These are phyloP conservation scores for Starmerella apicola DNA, from an alignment of 805 yeast species.

Conservation along the genomic window DNA sequence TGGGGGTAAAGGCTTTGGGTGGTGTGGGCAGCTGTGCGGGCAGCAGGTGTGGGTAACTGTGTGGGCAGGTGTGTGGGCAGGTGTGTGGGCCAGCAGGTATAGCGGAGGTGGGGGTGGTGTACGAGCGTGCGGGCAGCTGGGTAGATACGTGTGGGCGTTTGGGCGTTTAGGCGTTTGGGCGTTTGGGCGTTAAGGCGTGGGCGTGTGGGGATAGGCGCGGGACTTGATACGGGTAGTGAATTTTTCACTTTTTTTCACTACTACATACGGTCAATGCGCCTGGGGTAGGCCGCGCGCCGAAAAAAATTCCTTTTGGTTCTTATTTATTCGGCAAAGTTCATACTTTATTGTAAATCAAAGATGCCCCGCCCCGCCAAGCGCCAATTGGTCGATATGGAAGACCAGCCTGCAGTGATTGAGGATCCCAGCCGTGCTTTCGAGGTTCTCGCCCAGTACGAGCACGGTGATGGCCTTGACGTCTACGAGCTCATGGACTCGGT, in stretches of 20 bases:
- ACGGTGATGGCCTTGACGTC: slow-evolving; percentile 77
- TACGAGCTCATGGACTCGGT: slow-evolving; percentile 79
- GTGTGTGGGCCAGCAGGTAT: too few relatives aligned
- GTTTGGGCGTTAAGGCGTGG: neutral
- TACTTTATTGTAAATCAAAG: neutral
- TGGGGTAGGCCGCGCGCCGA: neutral
- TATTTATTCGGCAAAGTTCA: neutral
- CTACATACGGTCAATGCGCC: too few relatives aligned
- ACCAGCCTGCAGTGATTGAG: neutral
- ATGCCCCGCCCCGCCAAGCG: neutral
- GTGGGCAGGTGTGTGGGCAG: too few relatives aligned
- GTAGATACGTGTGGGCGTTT: too few relatives aligned
- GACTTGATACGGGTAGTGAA: too few relatives aligned
- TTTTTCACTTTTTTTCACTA: too few relatives aligned
- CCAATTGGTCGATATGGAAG: neutral
- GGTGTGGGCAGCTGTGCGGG: neutral
- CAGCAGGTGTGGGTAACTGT: slow-evolving; percentile 1
- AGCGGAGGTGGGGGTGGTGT: too few relatives aligned
- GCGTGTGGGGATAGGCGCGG: too few relatives aligned
- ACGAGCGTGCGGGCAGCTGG: neutral
- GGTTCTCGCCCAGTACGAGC: slow-evolving; percentile 48
- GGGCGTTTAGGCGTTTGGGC: slow-evolving; percentile 4
- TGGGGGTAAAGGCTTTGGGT: too few relatives aligned
- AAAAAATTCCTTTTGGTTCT: neutral
- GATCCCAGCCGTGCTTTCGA: slow-evolving; percentile 41